phyloP scores from a whole-genome alignment of 257 asterid species.

The Nemophila menziesii region DNA sequence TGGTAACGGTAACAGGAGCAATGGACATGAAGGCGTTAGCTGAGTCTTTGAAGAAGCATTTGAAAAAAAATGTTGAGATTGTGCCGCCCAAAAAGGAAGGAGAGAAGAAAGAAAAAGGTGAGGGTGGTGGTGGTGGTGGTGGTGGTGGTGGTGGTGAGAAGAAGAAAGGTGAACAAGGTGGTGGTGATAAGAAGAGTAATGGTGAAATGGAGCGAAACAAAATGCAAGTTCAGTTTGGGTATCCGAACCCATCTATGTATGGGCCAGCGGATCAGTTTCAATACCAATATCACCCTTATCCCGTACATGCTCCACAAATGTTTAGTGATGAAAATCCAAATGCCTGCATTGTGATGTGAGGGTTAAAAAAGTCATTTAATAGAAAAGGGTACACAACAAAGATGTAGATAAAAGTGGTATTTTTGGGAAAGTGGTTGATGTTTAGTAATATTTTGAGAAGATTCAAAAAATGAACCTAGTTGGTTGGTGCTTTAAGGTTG shows the following conservation, averaged over 20 bases:
- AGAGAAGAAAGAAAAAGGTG: conserved; percentile 32
- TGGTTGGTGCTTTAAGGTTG: too few relatives aligned
- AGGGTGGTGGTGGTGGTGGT: conserved; percentile 15
- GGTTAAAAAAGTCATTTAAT: not conserved
- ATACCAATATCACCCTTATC: conserved; percentile 3
- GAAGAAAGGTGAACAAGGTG: conserved; percentile 2
- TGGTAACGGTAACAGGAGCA: conserved; percentile 67
- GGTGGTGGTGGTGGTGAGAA: conserved; percentile 10
- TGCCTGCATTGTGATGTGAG: conserved; percentile 35
- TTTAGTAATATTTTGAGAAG: too few relatives aligned
- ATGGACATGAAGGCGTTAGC: conserved; percentile 68
- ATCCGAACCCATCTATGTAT: not conserved
- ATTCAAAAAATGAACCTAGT: too few relatives aligned
- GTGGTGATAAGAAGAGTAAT: conserved; percentile 4
- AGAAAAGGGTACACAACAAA: too few relatives aligned
- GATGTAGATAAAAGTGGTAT: too few relatives aligned
- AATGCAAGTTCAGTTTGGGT: conserved; percentile 15
- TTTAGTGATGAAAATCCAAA: conserved; percentile 40
- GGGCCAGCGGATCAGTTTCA: conserved; percentile 5
- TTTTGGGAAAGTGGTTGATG: too few relatives aligned
- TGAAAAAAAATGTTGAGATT: conserved; percentile 45
- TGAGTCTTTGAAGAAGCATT: conserved; percentile 41
- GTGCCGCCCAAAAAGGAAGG: conserved; percentile 57
- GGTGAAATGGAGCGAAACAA: conserved; percentile 15
- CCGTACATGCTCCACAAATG: conserved; percentile 20